Percentiles rank a stretch among this genome's conserved stretches.
phyloP scores from a whole-genome alignment of 176 grass and related monocot genomes.

The Urochloa ruziziensis region DNA sequence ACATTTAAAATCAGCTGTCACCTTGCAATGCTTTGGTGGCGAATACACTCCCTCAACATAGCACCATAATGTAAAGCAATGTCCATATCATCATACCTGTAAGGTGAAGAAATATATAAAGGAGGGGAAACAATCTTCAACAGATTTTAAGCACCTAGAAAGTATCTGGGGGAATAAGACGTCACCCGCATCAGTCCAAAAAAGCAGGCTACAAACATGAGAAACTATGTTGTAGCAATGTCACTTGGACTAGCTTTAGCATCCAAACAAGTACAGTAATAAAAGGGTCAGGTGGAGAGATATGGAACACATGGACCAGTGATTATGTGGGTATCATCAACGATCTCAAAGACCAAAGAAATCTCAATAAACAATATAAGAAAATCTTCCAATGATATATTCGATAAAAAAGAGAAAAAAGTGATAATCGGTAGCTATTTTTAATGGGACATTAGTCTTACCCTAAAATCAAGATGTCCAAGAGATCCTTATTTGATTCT shows the following conservation, averaged over 20 bases:
- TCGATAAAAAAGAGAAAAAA: neutral
- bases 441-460: slow-evolving; percentile 27
- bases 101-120: slow-evolving; percentile 9
- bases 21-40: slow-evolving; percentile 97
- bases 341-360: neutral
- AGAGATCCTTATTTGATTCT: slow-evolving; percentile 83
- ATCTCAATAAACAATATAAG: slow-evolving; percentile 14
- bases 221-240: neutral
- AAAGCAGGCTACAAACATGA: neutral
- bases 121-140: no score
- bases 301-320: slow-evolving; percentile 9
- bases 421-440: neutral
- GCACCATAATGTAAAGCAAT: slow-evolving; percentile 97
- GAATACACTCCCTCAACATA: slow-evolving; percentile 98
- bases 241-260: slow-evolving; percentile 1
- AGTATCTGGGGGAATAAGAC: neutral
- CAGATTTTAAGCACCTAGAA: neutral
- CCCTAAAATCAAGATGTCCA: slow-evolving; percentile 76
- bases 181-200: neutral
- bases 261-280: neutral
- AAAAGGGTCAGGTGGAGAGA: slow-evolving; percentile 12
- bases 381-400: neutral
- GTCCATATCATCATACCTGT: slow-evolving; percentile 93
- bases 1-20: slow-evolving; percentile 33
- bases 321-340: neutral